Conservation (phyloP, 2,329 filamentous ascomycete genomes). For the Mycocentrospora acerina region DNA sequence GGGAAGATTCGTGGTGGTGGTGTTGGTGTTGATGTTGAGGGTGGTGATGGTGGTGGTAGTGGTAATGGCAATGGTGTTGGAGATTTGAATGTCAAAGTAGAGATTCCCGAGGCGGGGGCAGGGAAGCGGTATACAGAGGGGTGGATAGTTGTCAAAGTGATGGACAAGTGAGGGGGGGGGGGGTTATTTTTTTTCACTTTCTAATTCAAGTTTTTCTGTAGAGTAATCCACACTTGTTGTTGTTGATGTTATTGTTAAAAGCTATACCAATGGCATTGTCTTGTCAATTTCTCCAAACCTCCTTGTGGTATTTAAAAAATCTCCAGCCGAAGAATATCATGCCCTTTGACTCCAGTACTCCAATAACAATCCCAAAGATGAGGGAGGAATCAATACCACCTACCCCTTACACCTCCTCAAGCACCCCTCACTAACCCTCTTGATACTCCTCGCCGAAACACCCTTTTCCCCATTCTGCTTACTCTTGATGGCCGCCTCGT, state of each 20-base stretch:
- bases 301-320: no score
- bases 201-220: not conserved
- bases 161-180: slow-evolving; percentile 19
- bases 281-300: no score
- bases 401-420: slow-evolving; percentile 43
- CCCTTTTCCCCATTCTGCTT: slow-evolving; percentile 72
- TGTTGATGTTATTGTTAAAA: no score
- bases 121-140: slow-evolving; percentile 47
- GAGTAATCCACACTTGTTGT: no score
- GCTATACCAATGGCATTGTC: no score
- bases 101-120: slow-evolving; percentile 38
- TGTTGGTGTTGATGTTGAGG: not conserved
- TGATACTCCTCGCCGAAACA: slow-evolving; percentile 73
- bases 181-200: not conserved
- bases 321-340: no score
- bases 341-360: no score
- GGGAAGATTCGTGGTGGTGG: slow-evolving; percentile 8
- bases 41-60: slow-evolving; percentile 8
- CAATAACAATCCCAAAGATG: not conserved
- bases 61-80: not conserved
- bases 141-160: slow-evolving; percentile 50
- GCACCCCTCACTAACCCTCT: slow-evolving; percentile 68
- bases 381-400: not conserved
- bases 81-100: slow-evolving; percentile 31
- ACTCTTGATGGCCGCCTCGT: slow-evolving; percentile 75